Percentiles rank a stretch among this genome's conserved stretches.
These are phyloP conservation scores for Sutorius eximius DNA, from an alignment of 1,284 basidiomycete genomes.

Conservation along the genomic window DNA sequence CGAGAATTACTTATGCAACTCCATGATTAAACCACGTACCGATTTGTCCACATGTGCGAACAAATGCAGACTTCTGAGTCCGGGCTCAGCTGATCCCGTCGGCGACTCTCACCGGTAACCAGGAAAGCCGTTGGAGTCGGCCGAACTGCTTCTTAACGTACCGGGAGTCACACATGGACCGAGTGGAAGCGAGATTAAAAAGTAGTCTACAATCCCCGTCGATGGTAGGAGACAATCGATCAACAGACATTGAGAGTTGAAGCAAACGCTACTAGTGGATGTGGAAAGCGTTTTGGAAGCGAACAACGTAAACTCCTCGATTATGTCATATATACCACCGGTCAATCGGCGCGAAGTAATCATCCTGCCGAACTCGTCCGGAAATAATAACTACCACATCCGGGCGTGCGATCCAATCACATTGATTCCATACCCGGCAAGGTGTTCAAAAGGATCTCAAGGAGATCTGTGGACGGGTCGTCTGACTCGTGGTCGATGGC, in stretches of 20 bases:
- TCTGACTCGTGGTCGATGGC: slow-evolving; percentile 35
- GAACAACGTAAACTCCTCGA: background rate
- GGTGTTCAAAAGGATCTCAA: slow-evolving; percentile 62
- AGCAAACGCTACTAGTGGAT: no score
- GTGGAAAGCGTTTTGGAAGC: no score
- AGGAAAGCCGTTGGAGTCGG: background rate
- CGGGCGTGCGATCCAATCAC: background rate
- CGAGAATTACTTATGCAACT: slow-evolving; percentile 5
- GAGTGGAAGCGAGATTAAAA: background rate
- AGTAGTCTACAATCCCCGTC: no score
- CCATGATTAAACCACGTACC: slow-evolving; percentile 2
- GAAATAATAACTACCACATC: background rate
- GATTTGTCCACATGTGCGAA: background rate
- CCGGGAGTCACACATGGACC: background rate
- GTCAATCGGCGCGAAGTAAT: background rate
- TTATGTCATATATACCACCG: background rate
- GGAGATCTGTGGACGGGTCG: slow-evolving; percentile 75
- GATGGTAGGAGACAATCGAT: background rate
- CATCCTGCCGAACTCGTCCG: background rate
- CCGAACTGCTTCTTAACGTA: background rate
- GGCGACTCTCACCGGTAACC: slow-evolving; percentile 1
- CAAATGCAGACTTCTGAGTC: background rate
- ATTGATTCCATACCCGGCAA: background rate
- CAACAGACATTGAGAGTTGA: no score
- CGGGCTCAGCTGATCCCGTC: background rate